Evolutionary conservation across 129 eudicot genomes (phyloP), one percentile per base, ranked within the genome.

Genomic region (Helichrysum umbraculigerum): DNA sequence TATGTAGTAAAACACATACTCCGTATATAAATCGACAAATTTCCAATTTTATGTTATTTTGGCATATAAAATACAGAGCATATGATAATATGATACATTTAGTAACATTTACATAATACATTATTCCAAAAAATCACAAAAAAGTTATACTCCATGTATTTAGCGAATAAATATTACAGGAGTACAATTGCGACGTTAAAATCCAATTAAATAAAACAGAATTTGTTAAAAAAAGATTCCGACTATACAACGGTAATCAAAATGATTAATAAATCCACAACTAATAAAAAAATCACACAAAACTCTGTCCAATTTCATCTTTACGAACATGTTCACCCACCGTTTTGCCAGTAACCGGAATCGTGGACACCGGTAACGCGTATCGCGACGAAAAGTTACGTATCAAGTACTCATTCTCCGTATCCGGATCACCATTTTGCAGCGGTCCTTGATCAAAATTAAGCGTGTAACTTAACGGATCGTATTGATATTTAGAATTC

Each of bases 381-480:
- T 89, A 92, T 50, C 97, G 75, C 1, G 92, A 82, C 17, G 96
- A 87, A 86, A 89, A 92, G 20, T 89, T 85, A 73, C 91, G 86
- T 5, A 78, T 57, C 57, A 71, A 60, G 58, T 83, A 85, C 3
- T 82, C 92, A 50, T 81, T 81, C 65, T 83, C 88, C 78, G 81
- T 83, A 4, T 77, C 89, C 81, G 81, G 73, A 74, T 87, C 75
- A 3, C 81, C 84, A 34, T 57, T 82, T 75, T 78, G 74, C 75
- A 66, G 77, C 22, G 84, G 91, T 1, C 89, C 97, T 57, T 92
- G 87, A 32, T 92, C 96, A 78, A 92, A 92, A 64, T 92, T 92
- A 72, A 92, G 87, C 0, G 93, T 80, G 76, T 92, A 92, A 75
- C 97, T 92, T 57, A 81, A 44, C 4, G 96, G 89, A 69, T 92